These are phyloP conservation scores for Mycena sanguinolenta DNA, from an alignment of 768 basidiomycete genomes.

Conservation along the genomic window DNA sequence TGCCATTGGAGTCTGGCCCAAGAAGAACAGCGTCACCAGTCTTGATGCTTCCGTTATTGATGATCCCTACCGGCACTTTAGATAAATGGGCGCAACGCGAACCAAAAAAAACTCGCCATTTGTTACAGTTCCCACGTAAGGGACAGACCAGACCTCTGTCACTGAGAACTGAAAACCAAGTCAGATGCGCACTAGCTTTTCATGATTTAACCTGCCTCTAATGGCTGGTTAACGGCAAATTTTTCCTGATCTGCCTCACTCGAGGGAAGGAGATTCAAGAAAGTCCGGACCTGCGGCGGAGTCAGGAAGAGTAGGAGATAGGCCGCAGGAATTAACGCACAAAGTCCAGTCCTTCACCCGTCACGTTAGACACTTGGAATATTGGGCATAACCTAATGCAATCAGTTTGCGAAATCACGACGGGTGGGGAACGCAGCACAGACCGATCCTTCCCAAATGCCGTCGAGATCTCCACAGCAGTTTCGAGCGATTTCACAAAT, in stretches of 20 bases:
- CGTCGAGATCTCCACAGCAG: slow-evolving; percentile 82
- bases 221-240: slow-evolving; percentile 82
- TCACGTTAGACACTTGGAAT: slow-evolving; percentile 94
- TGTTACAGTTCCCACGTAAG: slow-evolving; percentile 82
- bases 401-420: slow-evolving; percentile 8
- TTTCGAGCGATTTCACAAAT: slow-evolving; percentile 86
- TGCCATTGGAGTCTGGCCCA: slow-evolving; percentile 94
- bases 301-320: neutral
- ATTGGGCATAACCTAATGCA: slow-evolving; percentile 85
- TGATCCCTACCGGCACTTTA: slow-evolving; percentile 57
- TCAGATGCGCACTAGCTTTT: slow-evolving; percentile 1
- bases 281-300: slow-evolving; percentile 76
- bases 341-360: slow-evolving; percentile 89
- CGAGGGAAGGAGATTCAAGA: slow-evolving; percentile 91
- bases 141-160: slow-evolving; percentile 90
- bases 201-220: slow-evolving; percentile 68
- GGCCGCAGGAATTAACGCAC: slow-evolving; percentile 53
- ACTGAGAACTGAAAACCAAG: slow-evolving; percentile 73
- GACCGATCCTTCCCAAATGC: slow-evolving; percentile 82
- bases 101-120: neutral
- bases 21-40: slow-evolving; percentile 86
- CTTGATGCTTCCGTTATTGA: slow-evolving; percentile 81
- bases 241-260: slow-evolving; percentile 88
- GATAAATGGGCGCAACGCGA: neutral
- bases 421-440: slow-evolving; percentile 33